Conservation (phyloP, 805 yeast species). For the Wickerhamomyces subpelliculosus region DNA sequence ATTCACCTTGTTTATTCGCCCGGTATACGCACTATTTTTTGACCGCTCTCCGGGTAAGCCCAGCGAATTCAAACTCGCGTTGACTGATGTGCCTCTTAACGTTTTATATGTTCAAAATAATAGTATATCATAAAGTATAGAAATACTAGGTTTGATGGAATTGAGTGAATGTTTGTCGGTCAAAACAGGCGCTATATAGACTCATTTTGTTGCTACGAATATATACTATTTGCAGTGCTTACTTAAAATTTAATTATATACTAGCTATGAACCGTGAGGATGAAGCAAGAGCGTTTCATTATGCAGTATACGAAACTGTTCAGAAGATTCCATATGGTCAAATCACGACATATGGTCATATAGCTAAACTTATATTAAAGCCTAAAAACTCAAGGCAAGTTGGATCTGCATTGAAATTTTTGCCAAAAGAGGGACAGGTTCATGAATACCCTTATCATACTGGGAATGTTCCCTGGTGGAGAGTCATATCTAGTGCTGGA, state of each 20-base stretch:
- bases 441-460: slow-evolving; percentile 15
- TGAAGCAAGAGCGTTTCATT: slow-evolving; percentile 50
- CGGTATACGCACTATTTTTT: too few species aligned
- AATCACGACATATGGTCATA: slow-evolving; percentile 71
- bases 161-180: too few species aligned
- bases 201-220: slow-evolving; percentile 1
- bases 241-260: too few species aligned
- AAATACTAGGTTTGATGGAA: too few species aligned
- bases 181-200: slow-evolving; percentile 3
- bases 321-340: slow-evolving; percentile 51
- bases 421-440: slow-evolving; percentile 21
- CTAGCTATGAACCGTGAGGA: slow-evolving; percentile 23
- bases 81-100: too few species aligned
- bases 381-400: slow-evolving; percentile 72
- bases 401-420: slow-evolving; percentile 59
- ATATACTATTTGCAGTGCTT: too few species aligned
- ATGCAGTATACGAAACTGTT: slow-evolving; percentile 51
- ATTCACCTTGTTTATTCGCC: too few species aligned
- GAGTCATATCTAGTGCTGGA: slow-evolving; percentile 63
- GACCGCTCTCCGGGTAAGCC: too few species aligned
- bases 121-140: too few species aligned
- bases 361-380: slow-evolving; percentile 53
- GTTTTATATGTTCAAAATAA: too few species aligned
- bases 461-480: slow-evolving; percentile 69
- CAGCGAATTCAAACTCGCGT: too few species aligned